A percentile compares a stretch with the other conserved stretches of the same genome.
phyloP scores from a whole-genome alignment of 139 green algal genomes.

The Chlorella sp. region DNA sequence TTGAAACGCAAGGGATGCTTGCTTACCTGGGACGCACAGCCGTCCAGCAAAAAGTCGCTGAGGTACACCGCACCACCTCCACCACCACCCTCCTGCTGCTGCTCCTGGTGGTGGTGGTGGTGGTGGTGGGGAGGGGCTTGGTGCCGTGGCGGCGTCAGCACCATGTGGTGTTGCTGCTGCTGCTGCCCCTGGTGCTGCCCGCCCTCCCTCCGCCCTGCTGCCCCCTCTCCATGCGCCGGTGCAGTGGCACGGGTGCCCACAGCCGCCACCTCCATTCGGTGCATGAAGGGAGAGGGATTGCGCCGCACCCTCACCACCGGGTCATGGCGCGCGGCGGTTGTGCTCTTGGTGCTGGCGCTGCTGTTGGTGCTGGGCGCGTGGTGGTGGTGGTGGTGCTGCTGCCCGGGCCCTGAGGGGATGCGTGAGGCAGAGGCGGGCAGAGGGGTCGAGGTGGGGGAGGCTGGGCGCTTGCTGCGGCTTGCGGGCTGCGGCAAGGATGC shows the following conservation, averaged over 20 bases:
- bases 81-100: neutral
- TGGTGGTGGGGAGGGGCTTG: neutral
- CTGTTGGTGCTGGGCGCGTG: neutral
- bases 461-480: neutral
- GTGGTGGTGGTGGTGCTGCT: neutral
- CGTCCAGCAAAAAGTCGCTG: neutral
- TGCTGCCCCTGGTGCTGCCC: neutral
- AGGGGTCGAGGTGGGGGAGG: no score
- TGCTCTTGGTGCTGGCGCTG: neutral
- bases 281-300: neutral
- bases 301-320: neutral
- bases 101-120: neutral
- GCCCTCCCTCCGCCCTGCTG: neutral
- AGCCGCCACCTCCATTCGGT: neutral
- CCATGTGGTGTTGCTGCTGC: neutral
- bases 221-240: no score
- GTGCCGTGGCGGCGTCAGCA: neutral
- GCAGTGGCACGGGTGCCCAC: no score
- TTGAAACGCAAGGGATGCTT: neutral
- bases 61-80: conserved; percentile 6
- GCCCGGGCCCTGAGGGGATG: no score
- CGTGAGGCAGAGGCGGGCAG: no score
- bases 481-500: neutral
- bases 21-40: neutral
- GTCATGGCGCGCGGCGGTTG: neutral